A percentile compares a stretch with the other conserved stretches of the same genome.
Evolutionary conservation across 192 early-diverging fungal genomes (phyloP).

Genomic region (Mortierella alpina): DNA sequence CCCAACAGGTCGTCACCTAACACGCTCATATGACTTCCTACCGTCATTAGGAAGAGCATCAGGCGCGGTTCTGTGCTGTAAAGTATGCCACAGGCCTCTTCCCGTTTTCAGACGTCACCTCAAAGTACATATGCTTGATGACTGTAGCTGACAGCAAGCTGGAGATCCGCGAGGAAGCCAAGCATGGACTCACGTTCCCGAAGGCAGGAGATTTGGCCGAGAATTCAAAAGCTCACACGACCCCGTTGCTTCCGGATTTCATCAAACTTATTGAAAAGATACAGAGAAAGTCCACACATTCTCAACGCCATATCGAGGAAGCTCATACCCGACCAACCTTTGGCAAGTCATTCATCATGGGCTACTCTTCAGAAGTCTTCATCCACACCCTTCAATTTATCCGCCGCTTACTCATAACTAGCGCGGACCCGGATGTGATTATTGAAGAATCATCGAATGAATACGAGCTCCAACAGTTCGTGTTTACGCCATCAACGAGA

Average conservation of each 20-base stretch:
- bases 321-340: slow-evolving; percentile 28
- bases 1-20: no score
- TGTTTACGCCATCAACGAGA: slow-evolving; percentile 42
- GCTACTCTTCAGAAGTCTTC: slow-evolving; percentile 72
- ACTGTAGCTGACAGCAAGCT: slow-evolving; percentile 59
- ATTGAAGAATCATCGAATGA: slow-evolving; percentile 59
- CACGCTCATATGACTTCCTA: not conserved
- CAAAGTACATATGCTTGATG: slow-evolving; percentile 74
- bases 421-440: slow-evolving; percentile 67
- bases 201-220: slow-evolving; percentile 18
- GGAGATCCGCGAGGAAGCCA: slow-evolving; percentile 67
- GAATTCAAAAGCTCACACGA: slow-evolving; percentile 4
- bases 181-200: slow-evolving; percentile 59
- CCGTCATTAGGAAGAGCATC: slow-evolving; percentile 50
- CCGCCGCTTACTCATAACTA: slow-evolving; percentile 67
- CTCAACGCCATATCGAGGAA: slow-evolving; percentile 10
- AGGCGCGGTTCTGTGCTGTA: slow-evolving; percentile 69
- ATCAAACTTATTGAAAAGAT: slow-evolving; percentile 51
- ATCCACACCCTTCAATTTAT: slow-evolving; percentile 71
- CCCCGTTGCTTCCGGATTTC: slow-evolving; percentile 43
- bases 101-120: slow-evolving; percentile 64
- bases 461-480: slow-evolving; percentile 48
- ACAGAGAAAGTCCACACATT: slow-evolving; percentile 31
- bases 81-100: slow-evolving; percentile 72
- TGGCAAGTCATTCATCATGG: slow-evolving; percentile 59